Evolutionary conservation across 495 filamentous ascomycete species (phyloP).

Genomic region (Daldinia loculata): DNA sequence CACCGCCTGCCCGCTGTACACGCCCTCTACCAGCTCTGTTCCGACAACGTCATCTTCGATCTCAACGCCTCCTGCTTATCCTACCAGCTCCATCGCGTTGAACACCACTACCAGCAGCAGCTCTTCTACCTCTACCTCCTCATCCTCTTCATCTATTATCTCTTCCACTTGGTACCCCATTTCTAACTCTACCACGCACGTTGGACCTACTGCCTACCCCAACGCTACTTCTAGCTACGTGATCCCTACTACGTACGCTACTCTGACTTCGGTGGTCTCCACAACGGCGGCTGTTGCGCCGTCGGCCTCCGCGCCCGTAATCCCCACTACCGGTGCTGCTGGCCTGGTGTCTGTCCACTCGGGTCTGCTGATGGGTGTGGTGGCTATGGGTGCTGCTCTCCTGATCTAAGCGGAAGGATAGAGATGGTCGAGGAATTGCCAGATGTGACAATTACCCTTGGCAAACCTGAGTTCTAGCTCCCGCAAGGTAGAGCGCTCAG

Average conservation of each 20-base stretch:
- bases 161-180: conserved; percentile 44
- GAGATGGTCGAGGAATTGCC: neutral
- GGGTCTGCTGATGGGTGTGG: conserved; percentile 51
- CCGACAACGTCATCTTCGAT: conserved; percentile 13
- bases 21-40: conserved; percentile 30
- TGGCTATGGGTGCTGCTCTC: conserved; percentile 55
- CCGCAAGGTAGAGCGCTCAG: neutral
- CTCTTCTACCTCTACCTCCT: neutral
- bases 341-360: conserved; percentile 50
- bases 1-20: conserved; percentile 55
- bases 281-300: conserved; percentile 4
- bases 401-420: conserved; percentile 47
- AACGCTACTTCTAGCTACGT: conserved; percentile 40
- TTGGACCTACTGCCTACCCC: conserved; percentile 50
- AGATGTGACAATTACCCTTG: too few species aligned
- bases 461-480: neutral
- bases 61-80: conserved; percentile 29
- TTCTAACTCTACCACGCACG: conserved; percentile 51
- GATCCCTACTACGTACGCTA: conserved; percentile 39
- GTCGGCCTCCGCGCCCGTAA: neutral
- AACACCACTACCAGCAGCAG: conserved; percentile 36
- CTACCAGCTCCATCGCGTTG: conserved; percentile 22
- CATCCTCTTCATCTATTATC: conserved; percentile 32
- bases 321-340: conserved; percentile 45
- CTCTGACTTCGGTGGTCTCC: conserved; percentile 36